Evolutionary conservation across 106 monocot genomes (phyloP).

Genomic region (Dendrobium huoshanense): DNA sequence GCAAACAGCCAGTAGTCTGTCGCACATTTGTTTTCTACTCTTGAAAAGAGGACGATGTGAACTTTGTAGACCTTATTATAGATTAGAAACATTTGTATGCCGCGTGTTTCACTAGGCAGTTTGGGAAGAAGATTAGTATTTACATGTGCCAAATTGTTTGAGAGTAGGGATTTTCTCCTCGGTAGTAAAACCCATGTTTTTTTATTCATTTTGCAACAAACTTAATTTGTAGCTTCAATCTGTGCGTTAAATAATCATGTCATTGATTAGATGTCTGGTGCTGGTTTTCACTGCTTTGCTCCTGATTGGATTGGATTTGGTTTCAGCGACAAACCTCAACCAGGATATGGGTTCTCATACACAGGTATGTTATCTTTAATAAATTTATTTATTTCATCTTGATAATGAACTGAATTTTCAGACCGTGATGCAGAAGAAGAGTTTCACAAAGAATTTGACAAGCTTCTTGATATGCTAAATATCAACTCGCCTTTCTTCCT

Average conservation of each 20-base stretch:
- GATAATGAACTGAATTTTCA: slow-evolving; percentile 5
- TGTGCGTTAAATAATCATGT: slow-evolving; percentile 13
- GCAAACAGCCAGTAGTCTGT: neutral
- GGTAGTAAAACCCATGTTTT: neutral
- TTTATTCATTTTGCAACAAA: neutral
- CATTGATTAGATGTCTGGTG: slow-evolving; percentile 65
- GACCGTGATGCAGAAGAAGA: slow-evolving; percentile 62
- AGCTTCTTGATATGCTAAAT: slow-evolving; percentile 63
- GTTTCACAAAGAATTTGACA: slow-evolving; percentile 71
- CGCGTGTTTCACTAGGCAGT: neutral
- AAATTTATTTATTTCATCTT: neutral
- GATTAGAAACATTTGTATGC: neutral
- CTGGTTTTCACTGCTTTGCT: slow-evolving; percentile 91
- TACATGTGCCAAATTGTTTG: neutral
- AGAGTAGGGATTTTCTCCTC: neutral
- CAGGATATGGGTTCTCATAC: slow-evolving; percentile 83
- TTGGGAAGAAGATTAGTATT: neutral
- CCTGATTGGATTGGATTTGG: slow-evolving; percentile 99
- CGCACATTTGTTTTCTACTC: neutral
- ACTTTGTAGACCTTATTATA: neutral
- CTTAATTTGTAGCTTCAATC: neutral
- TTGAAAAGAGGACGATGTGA: neutral
- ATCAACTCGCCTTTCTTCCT: slow-evolving; percentile 69
- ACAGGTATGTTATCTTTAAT: slow-evolving; percentile 38
- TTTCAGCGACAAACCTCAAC: slow-evolving; percentile 96